Evolutionary conservation across 2,329 filamentous ascomycete species (phyloP).

Genomic region (Canariomyces notabilis): DNA sequence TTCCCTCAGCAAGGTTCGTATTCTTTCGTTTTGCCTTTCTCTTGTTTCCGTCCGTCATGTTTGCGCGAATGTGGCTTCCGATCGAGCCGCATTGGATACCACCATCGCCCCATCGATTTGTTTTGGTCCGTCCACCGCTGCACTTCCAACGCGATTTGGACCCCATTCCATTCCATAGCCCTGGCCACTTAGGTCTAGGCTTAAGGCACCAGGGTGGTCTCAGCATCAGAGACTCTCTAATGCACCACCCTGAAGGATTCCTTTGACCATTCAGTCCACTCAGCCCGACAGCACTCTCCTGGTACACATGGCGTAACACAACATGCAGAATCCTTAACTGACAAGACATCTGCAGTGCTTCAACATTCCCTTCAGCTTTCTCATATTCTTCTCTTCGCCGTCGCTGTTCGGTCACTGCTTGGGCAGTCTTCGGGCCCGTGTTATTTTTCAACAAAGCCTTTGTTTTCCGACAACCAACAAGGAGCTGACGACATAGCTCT

Average conservation of each 20-base stretch:
- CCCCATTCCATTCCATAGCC: too few relatives aligned
- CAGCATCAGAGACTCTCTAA: background rate
- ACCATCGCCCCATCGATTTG: too few relatives aligned
- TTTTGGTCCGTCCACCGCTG: background rate
- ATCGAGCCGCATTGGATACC: too few relatives aligned
- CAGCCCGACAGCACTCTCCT: background rate
- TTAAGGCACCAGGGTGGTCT: too few relatives aligned
- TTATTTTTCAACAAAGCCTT: background rate
- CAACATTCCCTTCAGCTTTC: slow-evolving; percentile 21
- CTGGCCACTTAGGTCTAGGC: too few relatives aligned
- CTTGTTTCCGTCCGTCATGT: background rate
- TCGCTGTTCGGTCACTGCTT: slow-evolving; percentile 3
- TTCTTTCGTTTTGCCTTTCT: slow-evolving; percentile 3
- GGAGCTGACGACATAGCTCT: background rate
- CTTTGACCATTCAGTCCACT: background rate
- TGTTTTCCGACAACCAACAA: background rate
- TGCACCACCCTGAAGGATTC: background rate
- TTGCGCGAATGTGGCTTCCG: too few relatives aligned
- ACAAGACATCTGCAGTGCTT: slow-evolving; percentile 13
- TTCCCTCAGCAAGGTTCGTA: slow-evolving; percentile 21
- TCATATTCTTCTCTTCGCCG: slow-evolving; percentile 13
- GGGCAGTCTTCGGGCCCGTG: background rate
- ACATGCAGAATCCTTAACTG: background rate
- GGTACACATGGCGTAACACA: background rate
- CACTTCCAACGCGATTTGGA: background rate